Evolutionary conservation across 192 early-diverging fungal species (phyloP), one percentile per base, ranked within the genome.

Genomic region (Coemansia sp.): DNA sequence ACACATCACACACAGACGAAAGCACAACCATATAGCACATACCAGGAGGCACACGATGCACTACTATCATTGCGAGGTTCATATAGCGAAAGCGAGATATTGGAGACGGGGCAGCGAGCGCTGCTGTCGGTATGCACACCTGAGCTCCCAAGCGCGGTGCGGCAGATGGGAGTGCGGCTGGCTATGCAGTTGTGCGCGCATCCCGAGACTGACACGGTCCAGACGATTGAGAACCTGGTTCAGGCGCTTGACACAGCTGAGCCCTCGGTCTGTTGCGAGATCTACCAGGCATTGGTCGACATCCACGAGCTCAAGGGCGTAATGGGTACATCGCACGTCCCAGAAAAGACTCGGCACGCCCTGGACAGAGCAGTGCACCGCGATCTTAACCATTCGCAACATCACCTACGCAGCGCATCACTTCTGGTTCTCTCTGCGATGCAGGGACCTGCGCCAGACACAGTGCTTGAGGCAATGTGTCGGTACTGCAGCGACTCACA

Each of bases 331-430:
- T 52, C 38, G 18, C n/a, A 5, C 8, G 26, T 71, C 5, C 54
- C 48, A 26, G 54, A 5, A 3, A 41, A 27, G 26, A 54, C 58
- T 5, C 49, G 62, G 47, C 12, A 24, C 5, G 27, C 25, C n/a
- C 64, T 78, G 38, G 60, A 60, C 7, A 19, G 14, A 3, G 49
- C 64, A 16, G 52, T 69, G 3, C 41, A 59, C 1, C 21, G 56
- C 50, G 76, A 78, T 25, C 61, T 78, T 52, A 73, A 73, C 56
- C 67, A 74, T 30, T 50, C 78, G 7, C 72, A 81, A 63, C 78
- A 74, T 49, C 78, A 72, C 31, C 16, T 81, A 56, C 78, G 78
- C 16, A 65, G 73, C 57, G 66, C 73, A 26, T 62, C 73, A 5
- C 62, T 81, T 16, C 41, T 64, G 5, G 44, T 73, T 0, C 22